Base-by-base conservation (phyloP, 2,329 filamentous ascomycete genomes). In the Aspergillus brasiliensis region DNA sequence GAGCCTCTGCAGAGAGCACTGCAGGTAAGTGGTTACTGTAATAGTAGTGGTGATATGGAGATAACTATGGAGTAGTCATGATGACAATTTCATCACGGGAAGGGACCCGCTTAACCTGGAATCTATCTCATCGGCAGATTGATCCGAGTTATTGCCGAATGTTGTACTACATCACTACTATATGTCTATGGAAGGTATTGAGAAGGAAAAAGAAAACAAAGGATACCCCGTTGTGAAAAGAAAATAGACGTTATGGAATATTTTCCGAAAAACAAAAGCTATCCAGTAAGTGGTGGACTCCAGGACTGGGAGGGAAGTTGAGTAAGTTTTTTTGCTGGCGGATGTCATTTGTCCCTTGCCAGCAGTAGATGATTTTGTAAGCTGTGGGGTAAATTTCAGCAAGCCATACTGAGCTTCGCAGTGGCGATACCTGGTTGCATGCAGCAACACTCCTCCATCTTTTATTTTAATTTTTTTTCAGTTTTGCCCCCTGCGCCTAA, bases 1-100 rank as follows among this genome's bases (percentile, higher is more conserved):
- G 67, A 59, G 61, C 67, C 67, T 67, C 54, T 61, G 64, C 64
- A 62, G 57, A 62, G 57, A 53, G 10, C 47, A 44, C 57, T 66
- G 60, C 62, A 57, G 25, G 52, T 34, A 40, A 15, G 21, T 40
- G 11, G 28, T 19, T n/a, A 17, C n/a, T n/a, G 25, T 34, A 34
- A 15, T 10, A 11, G 28, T 10, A 34, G 31, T 34, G 31, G 31
- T 34, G 21, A 42, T 23, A 25, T 27, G 19, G 19, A 52, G 49
- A 37, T 15, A 38, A n/a, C n/a, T 31, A 34, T 51, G 49, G 8
- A 21, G 49, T n/a, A n/a, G n/a, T n/a, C n/a, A 19, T 38, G 17
- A 42, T 31, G 51, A 17, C 31, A 21, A 37, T 38, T 38, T 3
- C 31, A 51, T 51, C 28, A 21, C 5, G 28, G 38, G 51, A n/a